A percentile compares a stretch with the other conserved stretches of the same genome.
Evolutionary conservation across 225 moss, liverwort and hornwort genomes (phyloP).

Genomic region (Polytrichum formosum): DNA sequence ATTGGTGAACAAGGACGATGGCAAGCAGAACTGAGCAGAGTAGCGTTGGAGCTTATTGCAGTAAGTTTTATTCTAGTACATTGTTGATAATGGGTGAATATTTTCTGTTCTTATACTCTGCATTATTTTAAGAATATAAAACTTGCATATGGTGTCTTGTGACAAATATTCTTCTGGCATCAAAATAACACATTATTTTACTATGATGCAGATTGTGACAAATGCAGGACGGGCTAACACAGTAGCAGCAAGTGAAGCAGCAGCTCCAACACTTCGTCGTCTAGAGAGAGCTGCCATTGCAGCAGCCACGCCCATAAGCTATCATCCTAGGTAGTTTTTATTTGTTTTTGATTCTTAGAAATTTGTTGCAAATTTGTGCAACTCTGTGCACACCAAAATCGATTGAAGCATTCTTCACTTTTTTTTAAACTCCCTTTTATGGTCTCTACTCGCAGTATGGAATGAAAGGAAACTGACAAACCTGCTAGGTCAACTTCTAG

Average conservation of each 20-base stretch:
- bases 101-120: too few relatives aligned
- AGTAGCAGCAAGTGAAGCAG: slow-evolving; percentile 98
- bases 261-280: slow-evolving; percentile 90
- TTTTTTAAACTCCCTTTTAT: too few relatives aligned
- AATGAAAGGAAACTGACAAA: too few relatives aligned
- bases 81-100: too few relatives aligned
- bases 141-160: too few relatives aligned
- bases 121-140: too few relatives aligned
- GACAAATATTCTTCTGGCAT: too few relatives aligned
- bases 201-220: slow-evolving; percentile 75
- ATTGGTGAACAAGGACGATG: slow-evolving; percentile 94
- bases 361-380: too few relatives aligned
- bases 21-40: slow-evolving; percentile 97
- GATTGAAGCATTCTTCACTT: too few relatives aligned
- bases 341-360: not conserved
- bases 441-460: too few relatives aligned
- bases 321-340: slow-evolving; percentile 75
- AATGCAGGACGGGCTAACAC: slow-evolving; percentile 97
- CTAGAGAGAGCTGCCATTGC: slow-evolving; percentile 99
- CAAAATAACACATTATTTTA: not conserved
- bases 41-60: slow-evolving; percentile 92
- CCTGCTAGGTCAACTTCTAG: too few relatives aligned
- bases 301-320: slow-evolving; percentile 96
- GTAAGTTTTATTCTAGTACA: slow-evolving; percentile 31
- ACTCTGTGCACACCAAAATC: too few relatives aligned